Evolutionary conservation across 352 stramenopile genomes (phyloP).

Genomic region (Globisporangium middletonii): DNA sequence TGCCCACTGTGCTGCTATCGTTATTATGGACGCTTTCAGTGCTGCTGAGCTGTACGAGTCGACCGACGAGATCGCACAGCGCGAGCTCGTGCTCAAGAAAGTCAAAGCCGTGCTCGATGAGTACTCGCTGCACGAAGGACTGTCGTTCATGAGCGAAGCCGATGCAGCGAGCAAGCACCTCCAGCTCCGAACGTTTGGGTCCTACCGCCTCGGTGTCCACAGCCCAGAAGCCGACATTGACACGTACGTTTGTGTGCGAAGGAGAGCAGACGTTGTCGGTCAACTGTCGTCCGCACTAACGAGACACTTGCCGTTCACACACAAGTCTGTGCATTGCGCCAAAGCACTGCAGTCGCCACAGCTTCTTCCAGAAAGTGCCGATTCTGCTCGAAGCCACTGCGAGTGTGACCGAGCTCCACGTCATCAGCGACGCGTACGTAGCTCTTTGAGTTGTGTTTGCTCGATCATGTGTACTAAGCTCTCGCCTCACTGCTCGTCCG

Average conservation of each 20-base stretch:
- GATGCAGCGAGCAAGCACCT: constrained; percentile 33
- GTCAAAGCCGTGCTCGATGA: constrained; percentile 64
- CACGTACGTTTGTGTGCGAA: constrained; percentile 31
- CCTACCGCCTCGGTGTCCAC: constrained; percentile 83
- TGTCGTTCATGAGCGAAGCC: constrained; percentile 35
- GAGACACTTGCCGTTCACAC: background rate
- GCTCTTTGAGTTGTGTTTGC: background rate
- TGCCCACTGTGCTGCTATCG: background rate
- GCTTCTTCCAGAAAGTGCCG: constrained; percentile 85
- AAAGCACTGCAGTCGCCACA: constrained; percentile 68
- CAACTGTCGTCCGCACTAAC: background rate
- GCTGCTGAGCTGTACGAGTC: constrained; percentile 71
- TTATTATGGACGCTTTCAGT: constrained; percentile 15
- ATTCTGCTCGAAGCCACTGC: constrained; percentile 68
- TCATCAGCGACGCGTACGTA: constrained; percentile 85
- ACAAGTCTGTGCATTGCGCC: constrained; percentile 77
- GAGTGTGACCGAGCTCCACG: constrained; percentile 64
- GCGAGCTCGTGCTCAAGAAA: constrained; percentile 60
- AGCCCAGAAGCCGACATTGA: constrained; percentile 84
- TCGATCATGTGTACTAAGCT: background rate
- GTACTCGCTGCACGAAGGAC: constrained; percentile 68
- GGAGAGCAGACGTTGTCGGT: too few species aligned
- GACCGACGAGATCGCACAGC: constrained; percentile 47
- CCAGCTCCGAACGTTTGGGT: constrained; percentile 90
- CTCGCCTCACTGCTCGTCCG: background rate